Evolutionary conservation across 495 filamentous ascomycete genomes (phyloP), one percentile per base, ranked within the genome.

Genomic region (Penicillium malachiteum): DNA sequence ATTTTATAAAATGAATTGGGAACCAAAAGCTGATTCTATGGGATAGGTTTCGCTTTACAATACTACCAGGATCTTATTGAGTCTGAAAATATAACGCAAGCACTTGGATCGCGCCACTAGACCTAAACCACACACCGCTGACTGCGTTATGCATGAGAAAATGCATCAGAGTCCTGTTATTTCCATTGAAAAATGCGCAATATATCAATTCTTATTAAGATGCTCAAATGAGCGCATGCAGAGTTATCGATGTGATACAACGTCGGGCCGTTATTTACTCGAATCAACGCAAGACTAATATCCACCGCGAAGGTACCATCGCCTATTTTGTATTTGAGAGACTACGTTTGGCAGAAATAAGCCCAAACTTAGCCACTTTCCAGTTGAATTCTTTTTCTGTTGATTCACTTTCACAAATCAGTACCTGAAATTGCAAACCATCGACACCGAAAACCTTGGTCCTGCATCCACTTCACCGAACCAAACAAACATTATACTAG

Each of bases 251-350:
- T 11, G 55, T 64, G 18, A 35, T 33, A 66, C 57, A 42, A 43
- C 60, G 17, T 56, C 63, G 56, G 59, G 5, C 40, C 26, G 43
- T 55, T 52, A 30, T 33, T 31, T 18, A 18, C 11, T 49, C 51
- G 38, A 48, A 31, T 48, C 44, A 53, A 16, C 54, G 43, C 52
- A 9, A 17, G 26, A n/a, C 38, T 43, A n/a, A 55, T 50, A 62
- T 51, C 38, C 50, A 48, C 54, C 54, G 48, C 26, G 46, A 61
- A 43, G 38, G 21, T 26, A 32, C 39, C 59, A 55, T 49, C 38
- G 4, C 21, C 49, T 50, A 39, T 55, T 44, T 1, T 18, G 30
- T 9, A 21, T 37, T 17, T n/a, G 30, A 17, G 31, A 38, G 18
- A n/a, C 37, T 34, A 10, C 16, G 11, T 3, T 16, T 30, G 45